Evolutionary conservation across 441 rosid species (phyloP).

Genomic region (Breynia disticha): DNA sequence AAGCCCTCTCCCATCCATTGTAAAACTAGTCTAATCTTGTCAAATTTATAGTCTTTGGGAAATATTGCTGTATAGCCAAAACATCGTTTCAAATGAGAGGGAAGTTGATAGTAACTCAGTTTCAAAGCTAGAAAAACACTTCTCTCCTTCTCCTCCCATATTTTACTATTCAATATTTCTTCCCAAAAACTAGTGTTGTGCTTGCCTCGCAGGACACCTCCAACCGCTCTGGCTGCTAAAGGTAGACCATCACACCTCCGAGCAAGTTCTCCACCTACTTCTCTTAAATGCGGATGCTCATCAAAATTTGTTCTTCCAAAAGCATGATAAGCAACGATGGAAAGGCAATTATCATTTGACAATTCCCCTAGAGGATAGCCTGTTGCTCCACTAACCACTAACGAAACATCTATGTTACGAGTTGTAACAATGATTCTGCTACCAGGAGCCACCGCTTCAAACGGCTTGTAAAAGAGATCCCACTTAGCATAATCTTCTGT

Average conservation of each 20-base stretch:
- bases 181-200: constrained; percentile 1
- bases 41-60: too few relatives aligned
- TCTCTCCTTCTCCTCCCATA: constrained; percentile 10
- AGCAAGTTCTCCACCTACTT: constrained; percentile 5
- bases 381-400: background rate
- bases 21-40: background rate
- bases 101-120: constrained; percentile 7
- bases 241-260: constrained; percentile 13
- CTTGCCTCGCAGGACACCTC: constrained; percentile 10
- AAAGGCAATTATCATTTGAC: constrained; percentile 1
- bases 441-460: background rate
- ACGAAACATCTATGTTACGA: constrained; percentile 1
- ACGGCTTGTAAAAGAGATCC: background rate
- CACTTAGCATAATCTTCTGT: background rate
- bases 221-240: constrained; percentile 15
- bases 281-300: background rate
- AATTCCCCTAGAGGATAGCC: background rate
- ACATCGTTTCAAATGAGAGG: constrained; percentile 6
- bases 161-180: constrained; percentile 1
- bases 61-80: constrained; percentile 7
- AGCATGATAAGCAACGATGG: too few relatives aligned
- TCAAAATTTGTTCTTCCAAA: background rate
- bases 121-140: constrained; percentile 1
- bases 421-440: constrained; percentile 8
- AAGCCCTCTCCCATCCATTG: constrained; percentile 9